A percentile compares a stretch with the other conserved stretches of the same genome.
phyloP scores from a whole-genome alignment of 73 alveolate species.

The Uronychia setigera region DNA sequence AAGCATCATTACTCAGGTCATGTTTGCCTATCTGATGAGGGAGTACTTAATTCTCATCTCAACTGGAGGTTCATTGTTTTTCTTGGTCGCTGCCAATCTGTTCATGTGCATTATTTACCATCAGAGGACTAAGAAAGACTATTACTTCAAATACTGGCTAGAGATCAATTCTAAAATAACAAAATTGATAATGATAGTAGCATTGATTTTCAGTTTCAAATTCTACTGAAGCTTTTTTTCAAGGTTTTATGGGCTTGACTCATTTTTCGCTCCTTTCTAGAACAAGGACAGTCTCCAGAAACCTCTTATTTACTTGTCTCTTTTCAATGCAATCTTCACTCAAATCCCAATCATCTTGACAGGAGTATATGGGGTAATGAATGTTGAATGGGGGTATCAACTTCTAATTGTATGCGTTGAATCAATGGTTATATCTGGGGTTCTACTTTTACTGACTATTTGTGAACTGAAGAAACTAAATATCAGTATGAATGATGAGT shows the following conservation, averaged over 20 bases:
- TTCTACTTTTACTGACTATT: background rate
- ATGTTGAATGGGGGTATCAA: constrained; percentile 62
- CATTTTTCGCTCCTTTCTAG: constrained; percentile 44
- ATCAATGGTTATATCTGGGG: constrained; percentile 11
- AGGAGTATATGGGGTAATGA: constrained; percentile 5
- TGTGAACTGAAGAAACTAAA: background rate
- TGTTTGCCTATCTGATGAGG: constrained; percentile 20
- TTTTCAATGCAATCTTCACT: constrained; percentile 27
- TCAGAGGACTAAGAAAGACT: constrained; percentile 29
- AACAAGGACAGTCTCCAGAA: constrained; percentile 29
- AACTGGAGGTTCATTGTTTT: constrained; percentile 13
- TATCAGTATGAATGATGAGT: background rate
- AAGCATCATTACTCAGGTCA: constrained; percentile 1
- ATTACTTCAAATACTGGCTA: constrained; percentile 24
- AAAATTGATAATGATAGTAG: constrained; percentile 22
- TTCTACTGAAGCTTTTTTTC: constrained; percentile 31
- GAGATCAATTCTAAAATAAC: constrained; percentile 27
- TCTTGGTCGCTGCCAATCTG: constrained; percentile 29
- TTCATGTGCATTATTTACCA: constrained; percentile 30
- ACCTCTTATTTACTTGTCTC: constrained; percentile 40
- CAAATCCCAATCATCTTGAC: constrained; percentile 53
- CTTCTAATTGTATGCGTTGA: constrained; percentile 50
- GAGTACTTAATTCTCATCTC: constrained; percentile 22
- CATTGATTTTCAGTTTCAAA: constrained; percentile 34
- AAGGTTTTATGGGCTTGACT: constrained; percentile 63